Evolutionary conservation across 225 moss, liverwort and hornwort species (phyloP).

Genomic region (Bryum argenteum): DNA sequence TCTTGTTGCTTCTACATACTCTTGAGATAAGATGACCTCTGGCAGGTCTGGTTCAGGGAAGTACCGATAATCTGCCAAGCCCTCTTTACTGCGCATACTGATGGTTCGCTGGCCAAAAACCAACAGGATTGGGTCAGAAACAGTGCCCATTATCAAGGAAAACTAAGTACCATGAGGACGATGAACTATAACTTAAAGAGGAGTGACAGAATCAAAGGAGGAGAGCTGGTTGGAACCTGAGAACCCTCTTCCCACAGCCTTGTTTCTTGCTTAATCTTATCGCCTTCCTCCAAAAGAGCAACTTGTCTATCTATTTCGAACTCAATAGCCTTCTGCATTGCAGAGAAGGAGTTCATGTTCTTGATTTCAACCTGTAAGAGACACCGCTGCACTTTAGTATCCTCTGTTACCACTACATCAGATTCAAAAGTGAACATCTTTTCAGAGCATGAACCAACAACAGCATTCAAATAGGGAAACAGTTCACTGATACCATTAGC

Average conservation of each 20-base stretch:
- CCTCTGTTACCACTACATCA: neutral
- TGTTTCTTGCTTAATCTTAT: conserved; percentile 91
- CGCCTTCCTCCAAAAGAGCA: conserved; percentile 74
- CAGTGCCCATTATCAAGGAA: neutral
- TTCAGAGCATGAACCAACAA: neutral
- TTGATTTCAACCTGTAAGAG: conserved; percentile 88
- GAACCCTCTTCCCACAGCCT: conserved; percentile 99
- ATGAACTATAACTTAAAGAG: neutral
- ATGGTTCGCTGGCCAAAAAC: conserved; percentile 65
- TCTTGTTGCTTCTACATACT: conserved; percentile 61
- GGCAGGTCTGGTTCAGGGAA: conserved; percentile 95
- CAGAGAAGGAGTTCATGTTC: conserved; percentile 99
- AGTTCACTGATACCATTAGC: neutral
- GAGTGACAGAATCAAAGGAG: conserved; percentile 11
- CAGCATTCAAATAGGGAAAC: neutral
- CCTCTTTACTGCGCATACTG: conserved; percentile 98
- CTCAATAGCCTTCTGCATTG: conserved; percentile 98
- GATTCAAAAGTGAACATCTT: neutral
- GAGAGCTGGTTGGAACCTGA: conserved; percentile 49
- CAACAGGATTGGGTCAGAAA: conserved; percentile 17
- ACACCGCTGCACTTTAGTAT: conserved; percentile 20
- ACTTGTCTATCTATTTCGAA: conserved; percentile 92
- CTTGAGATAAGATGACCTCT: conserved; percentile 68
- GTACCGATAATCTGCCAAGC: conserved; percentile 94
- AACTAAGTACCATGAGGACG: neutral